Evolutionary conservation across 345 rosid genomes (phyloP).

Genomic region (Crucihimalaya himalaica): DNA sequence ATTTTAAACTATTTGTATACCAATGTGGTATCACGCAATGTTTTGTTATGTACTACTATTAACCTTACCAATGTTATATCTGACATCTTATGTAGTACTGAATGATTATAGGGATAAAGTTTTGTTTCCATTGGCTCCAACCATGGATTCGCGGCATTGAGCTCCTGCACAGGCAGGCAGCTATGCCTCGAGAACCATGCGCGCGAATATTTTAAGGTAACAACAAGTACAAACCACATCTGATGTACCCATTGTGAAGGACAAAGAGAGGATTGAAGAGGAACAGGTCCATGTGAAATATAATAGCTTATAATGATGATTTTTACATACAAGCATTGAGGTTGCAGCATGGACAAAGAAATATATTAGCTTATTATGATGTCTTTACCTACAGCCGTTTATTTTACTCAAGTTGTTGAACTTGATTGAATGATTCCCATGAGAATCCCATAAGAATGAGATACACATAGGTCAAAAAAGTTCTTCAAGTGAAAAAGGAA

Average conservation of each 20-base stretch:
- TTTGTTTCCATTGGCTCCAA: slow-evolving; percentile 53
- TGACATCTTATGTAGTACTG: slow-evolving; percentile 30
- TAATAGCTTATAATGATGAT: slow-evolving; percentile 36
- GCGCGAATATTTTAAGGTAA: slow-evolving; percentile 40
- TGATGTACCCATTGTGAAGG: slow-evolving; percentile 51
- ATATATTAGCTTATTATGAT: slow-evolving; percentile 35
- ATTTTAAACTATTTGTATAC: slow-evolving; percentile 32
- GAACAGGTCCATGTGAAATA: slow-evolving; percentile 51
- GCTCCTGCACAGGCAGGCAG: slow-evolving; percentile 42
- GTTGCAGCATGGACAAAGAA: slow-evolving; percentile 35
- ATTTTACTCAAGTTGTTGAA: slow-evolving; percentile 23
- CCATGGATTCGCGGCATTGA: slow-evolving; percentile 62
- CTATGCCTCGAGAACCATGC: slow-evolving; percentile 45
- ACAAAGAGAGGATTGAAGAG: slow-evolving; percentile 47
- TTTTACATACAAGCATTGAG: not conserved
- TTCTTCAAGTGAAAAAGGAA: slow-evolving; percentile 5
- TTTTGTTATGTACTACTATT: slow-evolving; percentile 28
- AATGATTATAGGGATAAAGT: slow-evolving; percentile 41
- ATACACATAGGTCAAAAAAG: slow-evolving; percentile 24
- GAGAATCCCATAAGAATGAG: slow-evolving; percentile 20
- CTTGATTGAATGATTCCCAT: not conserved
- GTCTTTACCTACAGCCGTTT: slow-evolving; percentile 8
- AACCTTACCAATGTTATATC: slow-evolving; percentile 45
- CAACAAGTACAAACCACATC: slow-evolving; percentile 36
- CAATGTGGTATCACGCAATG: slow-evolving; percentile 36